A percentile compares a stretch with the other conserved stretches of the same genome.
Conservation (phyloP, 139 green algal species). For the Zygnema cylindricum region DNA sequence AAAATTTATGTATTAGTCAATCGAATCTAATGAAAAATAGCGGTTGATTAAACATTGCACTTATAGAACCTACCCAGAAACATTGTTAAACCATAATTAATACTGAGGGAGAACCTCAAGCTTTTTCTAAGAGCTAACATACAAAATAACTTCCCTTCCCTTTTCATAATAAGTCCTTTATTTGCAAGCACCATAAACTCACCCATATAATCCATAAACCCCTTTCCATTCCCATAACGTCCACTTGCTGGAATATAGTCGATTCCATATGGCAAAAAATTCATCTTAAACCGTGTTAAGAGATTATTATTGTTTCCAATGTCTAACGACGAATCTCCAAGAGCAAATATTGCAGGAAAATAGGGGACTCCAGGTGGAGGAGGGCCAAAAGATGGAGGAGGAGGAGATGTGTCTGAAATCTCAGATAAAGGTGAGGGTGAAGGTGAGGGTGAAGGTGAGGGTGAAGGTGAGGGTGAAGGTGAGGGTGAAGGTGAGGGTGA, state of each 20-base stretch:
- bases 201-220: conserved; percentile 25
- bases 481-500: no score
- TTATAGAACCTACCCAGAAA: neutral
- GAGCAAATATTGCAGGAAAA: conserved; percentile 31
- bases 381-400: neutral
- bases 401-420: no score
- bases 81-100: no score
- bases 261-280: conserved; percentile 26
- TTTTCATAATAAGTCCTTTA: neutral
- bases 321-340: conserved; percentile 7
- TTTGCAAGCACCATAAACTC: neutral
- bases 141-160: neutral
- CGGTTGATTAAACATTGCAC: no score
- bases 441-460: no score
- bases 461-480: no score
- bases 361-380: neutral
- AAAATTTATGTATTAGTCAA: no score
- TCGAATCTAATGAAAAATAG: neutral
- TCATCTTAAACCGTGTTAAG: neutral
- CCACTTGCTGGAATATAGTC: conserved; percentile 31
- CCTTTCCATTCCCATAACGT: conserved; percentile 8
- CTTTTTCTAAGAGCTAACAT: neutral
- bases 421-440: no score
- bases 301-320: conserved; percentile 18
- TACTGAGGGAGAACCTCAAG: no score